Percentiles rank a stretch among this genome's conserved stretches.
Conservation (phyloP, 108 stramenopile species). For the Fistulifera solaris region DNA sequence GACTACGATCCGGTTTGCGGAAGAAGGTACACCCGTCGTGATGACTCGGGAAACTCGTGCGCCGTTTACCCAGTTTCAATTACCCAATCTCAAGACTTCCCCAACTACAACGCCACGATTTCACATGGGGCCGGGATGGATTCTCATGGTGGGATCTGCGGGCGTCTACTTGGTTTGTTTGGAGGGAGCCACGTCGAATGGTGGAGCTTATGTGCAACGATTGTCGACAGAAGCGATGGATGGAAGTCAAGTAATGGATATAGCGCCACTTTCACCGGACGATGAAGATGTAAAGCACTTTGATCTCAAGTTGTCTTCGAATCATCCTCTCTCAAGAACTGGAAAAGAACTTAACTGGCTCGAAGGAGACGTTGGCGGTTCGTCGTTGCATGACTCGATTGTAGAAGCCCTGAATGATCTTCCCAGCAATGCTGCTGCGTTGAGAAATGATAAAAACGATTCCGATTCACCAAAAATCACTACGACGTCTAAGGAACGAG, state of each 20-base stretch:
- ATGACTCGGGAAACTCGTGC: not conserved
- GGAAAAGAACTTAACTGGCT: conserved; percentile 5
- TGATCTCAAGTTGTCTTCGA: not conserved
- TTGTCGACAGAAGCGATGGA: conserved; percentile 3
- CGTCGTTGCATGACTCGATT: conserved; percentile 17
- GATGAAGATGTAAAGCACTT: no score
- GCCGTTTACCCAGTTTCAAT: not conserved
- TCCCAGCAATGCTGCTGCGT: not conserved
- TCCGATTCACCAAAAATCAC: not conserved
- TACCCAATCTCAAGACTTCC: not conserved
- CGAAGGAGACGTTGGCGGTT: conserved; percentile 3
- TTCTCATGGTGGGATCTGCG: conserved; percentile 29
- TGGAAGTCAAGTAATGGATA: not conserved
- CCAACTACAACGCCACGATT: not conserved
- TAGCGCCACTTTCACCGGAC: not conserved
- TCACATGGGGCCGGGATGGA: conserved; percentile 45
- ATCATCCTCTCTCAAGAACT: not conserved
- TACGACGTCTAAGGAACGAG: conserved; percentile 44
- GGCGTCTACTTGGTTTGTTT: conserved; percentile 55
- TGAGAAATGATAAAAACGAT: not conserved
- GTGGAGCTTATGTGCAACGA: conserved; percentile 39
- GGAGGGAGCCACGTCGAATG: conserved; percentile 56
- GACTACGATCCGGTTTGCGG: not conserved
- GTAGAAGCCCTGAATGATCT: conserved; percentile 50
- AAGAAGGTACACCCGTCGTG: not conserved